Evolutionary conservation across 2,329 filamentous ascomycete species (phyloP).

Genomic region (Microsporum canis): DNA sequence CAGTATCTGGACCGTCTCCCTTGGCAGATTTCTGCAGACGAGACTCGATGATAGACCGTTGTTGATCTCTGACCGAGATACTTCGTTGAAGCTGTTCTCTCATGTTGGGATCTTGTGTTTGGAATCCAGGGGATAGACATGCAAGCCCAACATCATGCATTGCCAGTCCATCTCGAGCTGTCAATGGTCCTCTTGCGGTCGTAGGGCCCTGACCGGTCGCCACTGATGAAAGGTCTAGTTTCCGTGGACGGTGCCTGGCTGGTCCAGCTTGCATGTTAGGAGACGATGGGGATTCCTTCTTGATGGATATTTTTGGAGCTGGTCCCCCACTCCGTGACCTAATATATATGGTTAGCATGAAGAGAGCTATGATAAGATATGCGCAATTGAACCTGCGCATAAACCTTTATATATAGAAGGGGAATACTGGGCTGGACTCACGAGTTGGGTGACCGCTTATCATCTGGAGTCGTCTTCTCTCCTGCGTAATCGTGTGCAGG

Average conservation of each 20-base stretch:
- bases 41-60: slow-evolving; percentile 87
- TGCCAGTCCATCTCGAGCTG: slow-evolving; percentile 63
- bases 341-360: neutral
- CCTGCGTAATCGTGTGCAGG: slow-evolving; percentile 25
- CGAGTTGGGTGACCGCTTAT: slow-evolving; percentile 45
- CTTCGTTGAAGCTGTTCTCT: slow-evolving; percentile 90
- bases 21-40: slow-evolving; percentile 80
- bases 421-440: slow-evolving; percentile 25
- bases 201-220: slow-evolving; percentile 45
- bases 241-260: slow-evolving; percentile 42
- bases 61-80: slow-evolving; percentile 84
- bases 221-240: slow-evolving; percentile 36
- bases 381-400: neutral
- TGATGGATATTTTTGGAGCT: slow-evolving; percentile 76
- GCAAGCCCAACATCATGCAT: slow-evolving; percentile 91
- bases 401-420: neutral
- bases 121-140: slow-evolving; percentile 88
- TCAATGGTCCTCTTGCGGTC: slow-evolving; percentile 57
- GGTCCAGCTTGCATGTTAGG: slow-evolving; percentile 56
- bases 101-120: slow-evolving; percentile 94
- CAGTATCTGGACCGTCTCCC: slow-evolving; percentile 53
- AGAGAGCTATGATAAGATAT: neutral
- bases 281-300: slow-evolving; percentile 81
- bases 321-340: slow-evolving; percentile 34
- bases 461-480: slow-evolving; percentile 32